Conservation (phyloP, 345 rosid genomes). For the Euphorbia peplus region DNA sequence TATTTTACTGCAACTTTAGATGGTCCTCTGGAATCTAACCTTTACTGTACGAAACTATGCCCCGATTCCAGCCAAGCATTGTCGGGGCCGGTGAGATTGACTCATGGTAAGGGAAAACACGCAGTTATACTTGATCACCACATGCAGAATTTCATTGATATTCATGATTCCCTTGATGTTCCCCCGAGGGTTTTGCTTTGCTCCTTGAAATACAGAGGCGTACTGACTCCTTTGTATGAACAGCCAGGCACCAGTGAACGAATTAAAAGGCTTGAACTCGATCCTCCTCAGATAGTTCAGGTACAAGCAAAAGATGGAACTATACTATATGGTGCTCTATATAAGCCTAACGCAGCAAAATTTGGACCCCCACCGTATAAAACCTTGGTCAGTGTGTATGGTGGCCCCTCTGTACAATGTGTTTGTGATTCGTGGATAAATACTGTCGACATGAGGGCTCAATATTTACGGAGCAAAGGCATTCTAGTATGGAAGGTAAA, state of each 20-base stretch:
- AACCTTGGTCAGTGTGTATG: slow-evolving; percentile 78
- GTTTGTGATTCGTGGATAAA: slow-evolving; percentile 77
- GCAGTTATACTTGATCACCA: slow-evolving; percentile 75
- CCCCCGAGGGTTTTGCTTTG: slow-evolving; percentile 69
- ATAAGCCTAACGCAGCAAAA: slow-evolving; percentile 63
- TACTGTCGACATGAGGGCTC: slow-evolving; percentile 94
- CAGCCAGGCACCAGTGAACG: slow-evolving; percentile 50
- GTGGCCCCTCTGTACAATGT: slow-evolving; percentile 80
- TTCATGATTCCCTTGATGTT: slow-evolving; percentile 72
- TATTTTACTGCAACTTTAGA: slow-evolving; percentile 85
- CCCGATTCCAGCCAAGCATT: slow-evolving; percentile 32
- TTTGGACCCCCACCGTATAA: slow-evolving; percentile 95
- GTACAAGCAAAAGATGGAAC: slow-evolving; percentile 74
- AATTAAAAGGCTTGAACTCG: slow-evolving; percentile 54
- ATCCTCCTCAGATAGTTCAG: slow-evolving; percentile 73
- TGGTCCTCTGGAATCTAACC: slow-evolving; percentile 72
- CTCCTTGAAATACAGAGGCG: slow-evolving; percentile 59
- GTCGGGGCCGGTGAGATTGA: slow-evolving; percentile 58
- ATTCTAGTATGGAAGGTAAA: slow-evolving; percentile 89
- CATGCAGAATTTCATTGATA: slow-evolving; percentile 77
- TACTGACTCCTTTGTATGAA: slow-evolving; percentile 63
- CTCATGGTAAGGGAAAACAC: slow-evolving; percentile 85
- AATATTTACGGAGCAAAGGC: slow-evolving; percentile 82
- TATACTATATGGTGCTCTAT: slow-evolving; percentile 67
- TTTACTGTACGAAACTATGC: slow-evolving; percentile 55